These are phyloP conservation scores for Aspergillus brasiliensis DNA, from an alignment of 2,329 filamentous ascomycete genomes.

Conservation along the genomic window DNA sequence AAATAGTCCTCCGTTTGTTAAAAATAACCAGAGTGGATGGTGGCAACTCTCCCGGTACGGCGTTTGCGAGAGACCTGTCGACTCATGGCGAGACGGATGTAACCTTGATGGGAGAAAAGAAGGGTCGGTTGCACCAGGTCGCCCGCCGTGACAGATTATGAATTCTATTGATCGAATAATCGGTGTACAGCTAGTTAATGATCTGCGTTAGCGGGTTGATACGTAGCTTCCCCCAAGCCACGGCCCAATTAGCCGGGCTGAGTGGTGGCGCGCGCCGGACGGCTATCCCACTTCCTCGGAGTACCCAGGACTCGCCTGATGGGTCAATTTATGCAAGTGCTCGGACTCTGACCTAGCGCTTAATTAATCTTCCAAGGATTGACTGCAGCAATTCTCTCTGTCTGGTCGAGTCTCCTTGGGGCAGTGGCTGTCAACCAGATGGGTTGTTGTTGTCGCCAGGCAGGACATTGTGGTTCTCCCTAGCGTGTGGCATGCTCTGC, in stretches of 20 bases:
- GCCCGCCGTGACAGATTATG: background rate
- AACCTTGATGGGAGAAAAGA: conserved; percentile 1
- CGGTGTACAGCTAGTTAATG: conserved; percentile 16
- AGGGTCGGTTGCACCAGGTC: background rate
- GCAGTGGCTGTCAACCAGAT: background rate
- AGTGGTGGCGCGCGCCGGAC: background rate
- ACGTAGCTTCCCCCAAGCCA: conserved; percentile 9
- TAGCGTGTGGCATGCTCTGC: conserved; percentile 3
- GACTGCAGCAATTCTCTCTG: background rate
- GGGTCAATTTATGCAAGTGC: conserved; percentile 13
- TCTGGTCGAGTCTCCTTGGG: background rate
- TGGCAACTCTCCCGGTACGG: background rate
- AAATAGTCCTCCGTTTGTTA: conserved; percentile 18
- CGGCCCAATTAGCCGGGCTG: conserved; percentile 1
- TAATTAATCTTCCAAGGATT: background rate
- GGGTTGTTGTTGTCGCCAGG: background rate
- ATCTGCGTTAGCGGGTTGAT: conserved; percentile 15
- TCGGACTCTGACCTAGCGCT: conserved; percentile 3
- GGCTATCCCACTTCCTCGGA: background rate
- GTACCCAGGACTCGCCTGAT: conserved; percentile 5
- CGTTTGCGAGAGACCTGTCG: conserved; percentile 1
- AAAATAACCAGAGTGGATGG: conserved; percentile 12
- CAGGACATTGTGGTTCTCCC: background rate
- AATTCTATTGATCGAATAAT: conserved; percentile 19
- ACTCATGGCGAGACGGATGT: background rate